Conservation (phyloP, 176 grass and related monocot genomes). For the Saccharum officinarum region DNA sequence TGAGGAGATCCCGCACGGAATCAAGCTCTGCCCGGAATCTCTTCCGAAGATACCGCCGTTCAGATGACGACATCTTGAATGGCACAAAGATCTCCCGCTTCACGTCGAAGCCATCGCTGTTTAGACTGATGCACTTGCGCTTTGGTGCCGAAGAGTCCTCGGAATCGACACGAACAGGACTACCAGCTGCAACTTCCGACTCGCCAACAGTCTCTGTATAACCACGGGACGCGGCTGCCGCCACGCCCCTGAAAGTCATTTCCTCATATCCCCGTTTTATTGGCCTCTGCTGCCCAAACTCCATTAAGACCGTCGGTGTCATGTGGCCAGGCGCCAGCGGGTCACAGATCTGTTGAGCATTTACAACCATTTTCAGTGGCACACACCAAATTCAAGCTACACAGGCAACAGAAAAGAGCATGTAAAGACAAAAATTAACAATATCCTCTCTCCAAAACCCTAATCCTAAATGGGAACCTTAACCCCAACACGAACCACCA, state of each 20-base stretch:
- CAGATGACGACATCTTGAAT: constrained; percentile 60
- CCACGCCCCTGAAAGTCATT: constrained; percentile 35
- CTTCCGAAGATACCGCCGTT: constrained; percentile 60
- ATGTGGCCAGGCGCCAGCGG: constrained; percentile 57
- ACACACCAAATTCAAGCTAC: constrained; percentile 1
- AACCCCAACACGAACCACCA: neutral
- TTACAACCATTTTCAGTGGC: constrained; percentile 12
- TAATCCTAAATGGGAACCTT: constrained; percentile 5
- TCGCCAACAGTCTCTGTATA: constrained; percentile 52
- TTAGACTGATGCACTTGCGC: constrained; percentile 86
- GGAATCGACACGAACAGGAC: constrained; percentile 57
- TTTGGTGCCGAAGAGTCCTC: constrained; percentile 71
- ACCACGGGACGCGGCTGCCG: neutral
- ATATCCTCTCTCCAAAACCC: constrained; percentile 26
- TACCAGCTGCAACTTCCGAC: constrained; percentile 55
- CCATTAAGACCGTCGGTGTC: constrained; percentile 62
- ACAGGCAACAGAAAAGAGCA: neutral
- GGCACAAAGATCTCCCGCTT: constrained; percentile 62
- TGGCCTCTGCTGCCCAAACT: constrained; percentile 55
- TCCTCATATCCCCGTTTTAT: constrained; percentile 48
- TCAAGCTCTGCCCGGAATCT: constrained; percentile 70
- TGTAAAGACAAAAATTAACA: neutral
- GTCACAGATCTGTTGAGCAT: constrained; percentile 27
- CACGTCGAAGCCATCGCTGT: constrained; percentile 51
- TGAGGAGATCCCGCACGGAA: constrained; percentile 49